Evolutionary conservation across 2,329 filamentous ascomycete species (phyloP).

Genomic region (Paecilomyces niveus): DNA sequence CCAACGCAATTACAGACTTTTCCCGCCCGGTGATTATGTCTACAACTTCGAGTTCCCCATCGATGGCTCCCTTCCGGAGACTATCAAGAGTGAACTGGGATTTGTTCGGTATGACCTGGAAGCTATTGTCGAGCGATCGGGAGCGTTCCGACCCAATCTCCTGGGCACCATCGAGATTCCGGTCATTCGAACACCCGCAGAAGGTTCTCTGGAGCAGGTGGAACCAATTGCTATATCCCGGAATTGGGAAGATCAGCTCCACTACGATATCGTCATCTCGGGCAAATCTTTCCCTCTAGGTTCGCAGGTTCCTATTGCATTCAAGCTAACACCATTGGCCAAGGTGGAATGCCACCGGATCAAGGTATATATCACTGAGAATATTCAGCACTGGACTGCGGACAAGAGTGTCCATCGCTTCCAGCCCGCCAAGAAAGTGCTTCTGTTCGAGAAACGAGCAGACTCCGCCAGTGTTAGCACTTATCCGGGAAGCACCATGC

Average conservation of each 20-base stretch:
- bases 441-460: constrained; percentile 81
- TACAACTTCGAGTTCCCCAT: constrained; percentile 77
- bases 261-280: constrained; percentile 94
- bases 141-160: constrained; percentile 83
- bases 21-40: constrained; percentile 66
- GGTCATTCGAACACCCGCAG: constrained; percentile 77
- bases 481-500: constrained; percentile 68
- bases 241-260: constrained; percentile 90
- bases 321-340: constrained; percentile 84
- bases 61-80: constrained; percentile 72
- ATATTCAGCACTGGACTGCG: constrained; percentile 82
- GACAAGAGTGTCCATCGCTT: constrained; percentile 79
- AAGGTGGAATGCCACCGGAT: constrained; percentile 92
- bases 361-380: constrained; percentile 86
- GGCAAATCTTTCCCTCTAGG: constrained; percentile 92
- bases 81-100: constrained; percentile 78
- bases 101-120: constrained; percentile 85
- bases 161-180: constrained; percentile 74
- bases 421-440: constrained; percentile 74
- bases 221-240: constrained; percentile 91
- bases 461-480: constrained; percentile 67
- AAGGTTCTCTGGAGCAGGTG: constrained; percentile 80
- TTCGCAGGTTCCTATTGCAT: constrained; percentile 80
- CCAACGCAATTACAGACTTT: constrained; percentile 78
- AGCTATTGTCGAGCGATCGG: constrained; percentile 74